These are phyloP conservation scores for Aspergillus egyptiacus DNA, from an alignment of 495 filamentous ascomycete species.

Conservation along the genomic window DNA sequence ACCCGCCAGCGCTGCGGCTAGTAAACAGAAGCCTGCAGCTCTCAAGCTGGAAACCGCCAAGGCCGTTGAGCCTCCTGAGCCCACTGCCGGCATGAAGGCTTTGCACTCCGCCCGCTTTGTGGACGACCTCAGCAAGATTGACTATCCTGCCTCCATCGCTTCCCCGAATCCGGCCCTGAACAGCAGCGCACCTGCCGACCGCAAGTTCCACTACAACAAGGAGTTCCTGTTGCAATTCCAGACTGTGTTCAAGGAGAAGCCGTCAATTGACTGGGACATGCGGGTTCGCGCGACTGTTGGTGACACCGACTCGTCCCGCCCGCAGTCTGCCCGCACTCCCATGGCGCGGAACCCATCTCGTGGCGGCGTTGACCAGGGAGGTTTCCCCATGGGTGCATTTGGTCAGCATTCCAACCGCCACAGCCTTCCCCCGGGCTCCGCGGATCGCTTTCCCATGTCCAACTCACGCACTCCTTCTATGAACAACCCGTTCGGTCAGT, in stretches of 20 bases:
- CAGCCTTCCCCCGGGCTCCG: constrained; percentile 60
- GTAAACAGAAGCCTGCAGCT: constrained; percentile 67
- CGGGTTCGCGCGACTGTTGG: constrained; percentile 82
- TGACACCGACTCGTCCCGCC: constrained; percentile 63
- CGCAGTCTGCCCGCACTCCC: constrained; percentile 66
- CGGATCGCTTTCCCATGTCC: constrained; percentile 26
- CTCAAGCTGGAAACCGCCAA: constrained; percentile 81
- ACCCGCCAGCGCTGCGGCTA: constrained; percentile 36
- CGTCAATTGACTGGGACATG: constrained; percentile 79
- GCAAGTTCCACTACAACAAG: constrained; percentile 91
- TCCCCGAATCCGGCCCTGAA: constrained; percentile 92
- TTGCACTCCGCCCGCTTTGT: constrained; percentile 84
- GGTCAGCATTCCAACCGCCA: constrained; percentile 33
- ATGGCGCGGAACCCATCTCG: constrained; percentile 48
- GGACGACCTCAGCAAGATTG: constrained; percentile 56
- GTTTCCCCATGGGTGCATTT: constrained; percentile 70
- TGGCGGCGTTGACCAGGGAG: constrained; percentile 27
- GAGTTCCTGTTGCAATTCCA: constrained; percentile 98
- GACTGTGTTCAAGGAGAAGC: constrained; percentile 88
- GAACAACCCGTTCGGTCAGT: constrained; percentile 53
- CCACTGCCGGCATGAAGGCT: constrained; percentile 85
- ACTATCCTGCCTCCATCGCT: constrained; percentile 71
- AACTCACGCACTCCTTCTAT: constrained; percentile 32
- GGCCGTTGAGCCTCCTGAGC: constrained; percentile 79
- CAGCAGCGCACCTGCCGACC: constrained; percentile 59